Evolutionary conservation across 352 stramenopile genomes (phyloP), one percentile per base, ranked within the genome.

Genomic region (Phytophthora palmivora): DNA sequence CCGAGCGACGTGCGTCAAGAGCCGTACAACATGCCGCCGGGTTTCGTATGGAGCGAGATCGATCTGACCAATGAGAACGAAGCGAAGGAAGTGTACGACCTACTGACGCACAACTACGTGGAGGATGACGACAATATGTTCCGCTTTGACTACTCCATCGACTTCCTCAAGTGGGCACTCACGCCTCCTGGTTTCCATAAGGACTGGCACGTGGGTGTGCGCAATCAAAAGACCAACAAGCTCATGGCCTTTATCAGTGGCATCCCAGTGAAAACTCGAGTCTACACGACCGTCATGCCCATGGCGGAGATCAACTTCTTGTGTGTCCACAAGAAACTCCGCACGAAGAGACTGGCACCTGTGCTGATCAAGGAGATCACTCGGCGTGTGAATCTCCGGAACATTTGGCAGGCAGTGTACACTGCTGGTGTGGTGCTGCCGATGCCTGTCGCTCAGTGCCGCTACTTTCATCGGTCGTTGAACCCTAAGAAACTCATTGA

Each of bases 321-420:
- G 12, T 99, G 98, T 75, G 96, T 99, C 16, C 97, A 99, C 87
- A 99, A 99, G 84, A 99, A 99, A 70, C 78, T 99, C 16, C 87
- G 95, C 12, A 78, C 82, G 21, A 98, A 98, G 81, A 88, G 98
- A 18, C 70, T 99, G 4, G 97, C 98, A 19, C 98, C 98, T 0
- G 97, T 99, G 39, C 82, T 99, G 0, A 99, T 99, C 74, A 99
- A 99, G 82, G 98, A 99, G 75, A 97, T 99, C 50, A 99, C 98
- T 19, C 87, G 98, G 11, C 79, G 96, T 14, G 97, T 99, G 8
- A 99, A 99, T 78, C 67, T 98, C 30, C 89, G 70, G 19, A 59
- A 96, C 64, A 79, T 96, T 18, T 97, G 88, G 87, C 97, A 99
- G 77, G 98, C 98, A 5, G 97, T 99, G 9, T 99, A 99, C 83